Conservation (phyloP, 345 rosid genomes). For the Capsella bursapastoris region DNA sequence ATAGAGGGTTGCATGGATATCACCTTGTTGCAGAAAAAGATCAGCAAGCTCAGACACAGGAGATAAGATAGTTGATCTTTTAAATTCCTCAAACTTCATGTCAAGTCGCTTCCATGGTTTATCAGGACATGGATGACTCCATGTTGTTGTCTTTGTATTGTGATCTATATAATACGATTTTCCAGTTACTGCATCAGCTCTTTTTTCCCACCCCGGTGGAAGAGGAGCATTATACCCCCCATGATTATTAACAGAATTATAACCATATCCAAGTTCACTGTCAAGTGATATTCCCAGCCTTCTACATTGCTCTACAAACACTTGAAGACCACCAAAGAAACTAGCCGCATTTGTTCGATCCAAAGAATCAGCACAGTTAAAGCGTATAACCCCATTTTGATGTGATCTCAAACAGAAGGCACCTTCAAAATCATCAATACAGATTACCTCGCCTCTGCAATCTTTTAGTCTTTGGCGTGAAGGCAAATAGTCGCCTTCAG, state of each 20-base stretch:
- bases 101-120: constrained; percentile 98
- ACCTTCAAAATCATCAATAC: constrained; percentile 72
- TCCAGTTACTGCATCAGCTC: constrained; percentile 91
- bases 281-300: constrained; percentile 90
- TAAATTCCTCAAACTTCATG: constrained; percentile 90
- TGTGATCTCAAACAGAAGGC: constrained; percentile 94
- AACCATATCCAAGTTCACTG: constrained; percentile 67
- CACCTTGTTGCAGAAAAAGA: constrained; percentile 95
- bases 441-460: constrained; percentile 90
- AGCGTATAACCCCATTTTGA: constrained; percentile 96
- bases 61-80: constrained; percentile 82
- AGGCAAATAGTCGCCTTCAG: constrained; percentile 93
- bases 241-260: constrained; percentile 60
- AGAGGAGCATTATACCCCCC: constrained; percentile 84
- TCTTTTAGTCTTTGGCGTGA: constrained; percentile 78
- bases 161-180: constrained; percentile 89
- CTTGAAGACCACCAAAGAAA: constrained; percentile 91
- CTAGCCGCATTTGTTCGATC: constrained; percentile 99
- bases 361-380: constrained; percentile 96
- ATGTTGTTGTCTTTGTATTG: constrained; percentile 90
- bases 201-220: constrained; percentile 98
- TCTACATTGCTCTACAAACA: constrained; percentile 93
- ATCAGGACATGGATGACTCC: constrained; percentile 99
- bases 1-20: constrained; percentile 98
- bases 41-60: constrained; percentile 92